Evolutionary conservation across 108 stramenopile genomes (phyloP).

Genomic region (Skeletonema costatum): DNA sequence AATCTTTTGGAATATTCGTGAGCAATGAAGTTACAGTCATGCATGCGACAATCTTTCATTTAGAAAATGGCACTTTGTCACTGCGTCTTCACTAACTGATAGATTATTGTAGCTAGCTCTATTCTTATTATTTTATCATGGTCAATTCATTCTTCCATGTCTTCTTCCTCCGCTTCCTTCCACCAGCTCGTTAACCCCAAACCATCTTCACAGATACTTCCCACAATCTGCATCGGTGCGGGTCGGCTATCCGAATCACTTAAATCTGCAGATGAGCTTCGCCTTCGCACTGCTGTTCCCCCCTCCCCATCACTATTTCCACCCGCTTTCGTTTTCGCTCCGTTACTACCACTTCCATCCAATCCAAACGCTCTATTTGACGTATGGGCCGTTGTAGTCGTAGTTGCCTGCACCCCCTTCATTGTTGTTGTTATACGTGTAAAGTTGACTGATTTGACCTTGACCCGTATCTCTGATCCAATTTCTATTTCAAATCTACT

Average conservation of each 20-base stretch:
- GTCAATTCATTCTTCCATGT: constrained; percentile 33
- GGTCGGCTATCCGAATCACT: constrained; percentile 60
- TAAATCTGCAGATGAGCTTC: constrained; percentile 77
- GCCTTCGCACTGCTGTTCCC: constrained; percentile 54
- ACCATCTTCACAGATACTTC: constrained; percentile 90
- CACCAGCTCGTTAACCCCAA: constrained; percentile 85
- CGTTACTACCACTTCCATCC: constrained; percentile 12
- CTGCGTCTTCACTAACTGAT: background rate
- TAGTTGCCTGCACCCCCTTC: constrained; percentile 84
- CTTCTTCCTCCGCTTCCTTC: constrained; percentile 55
- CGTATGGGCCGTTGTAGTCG: constrained; percentile 55
- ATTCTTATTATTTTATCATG: background rate
- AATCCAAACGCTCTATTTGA: constrained; percentile 21
- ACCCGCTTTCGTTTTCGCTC: constrained; percentile 8
- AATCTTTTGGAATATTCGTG: background rate
- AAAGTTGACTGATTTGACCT: constrained; percentile 86
- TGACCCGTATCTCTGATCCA: constrained; percentile 85
- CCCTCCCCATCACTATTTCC: constrained; percentile 6
- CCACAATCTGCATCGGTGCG: constrained; percentile 80
- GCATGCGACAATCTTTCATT: no score
- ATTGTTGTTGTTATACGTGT: constrained; percentile 85
- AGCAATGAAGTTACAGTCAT: no score
- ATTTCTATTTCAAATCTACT: constrained; percentile 83
- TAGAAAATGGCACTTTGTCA: no score
- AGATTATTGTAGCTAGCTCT: background rate